Evolutionary conservation across 805 yeast genomes (phyloP).

Genomic region (Wickerhamiella azyma): DNA sequence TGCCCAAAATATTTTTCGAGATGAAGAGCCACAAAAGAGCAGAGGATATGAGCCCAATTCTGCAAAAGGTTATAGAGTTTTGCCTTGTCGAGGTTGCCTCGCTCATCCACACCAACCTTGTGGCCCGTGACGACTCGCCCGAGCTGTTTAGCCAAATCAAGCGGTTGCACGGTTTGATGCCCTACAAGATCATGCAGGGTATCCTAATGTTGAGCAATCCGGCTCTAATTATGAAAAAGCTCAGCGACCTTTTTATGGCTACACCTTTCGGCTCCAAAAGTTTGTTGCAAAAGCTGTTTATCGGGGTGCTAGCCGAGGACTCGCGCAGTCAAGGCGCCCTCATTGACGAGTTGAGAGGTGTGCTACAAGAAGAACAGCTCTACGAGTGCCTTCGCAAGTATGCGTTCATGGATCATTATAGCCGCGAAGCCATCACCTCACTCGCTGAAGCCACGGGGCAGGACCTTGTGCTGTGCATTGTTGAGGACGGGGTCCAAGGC

Average conservation of each 20-base stretch:
- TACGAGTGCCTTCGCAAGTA: conserved; percentile 16
- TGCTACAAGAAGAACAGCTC: conserved; percentile 23
- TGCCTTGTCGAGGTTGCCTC: conserved; percentile 73
- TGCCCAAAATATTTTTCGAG: conserved; percentile 50
- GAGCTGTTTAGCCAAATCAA: conserved; percentile 60
- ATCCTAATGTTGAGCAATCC: conserved; percentile 80
- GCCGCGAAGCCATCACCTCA: conserved; percentile 22
- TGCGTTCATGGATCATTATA: conserved; percentile 15
- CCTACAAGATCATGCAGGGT: conserved; percentile 63
- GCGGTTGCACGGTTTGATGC: conserved; percentile 63
- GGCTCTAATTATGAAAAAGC: conserved; percentile 59
- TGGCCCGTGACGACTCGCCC: conserved; percentile 69
- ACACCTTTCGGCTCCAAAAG: conserved; percentile 58
- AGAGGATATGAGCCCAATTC: conserved; percentile 47
- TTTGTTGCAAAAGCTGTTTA: conserved; percentile 58
- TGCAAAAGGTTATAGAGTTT: conserved; percentile 66
- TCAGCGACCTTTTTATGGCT: conserved; percentile 73
- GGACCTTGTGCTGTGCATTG: conserved; percentile 16
- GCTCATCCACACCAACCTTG: conserved; percentile 62
- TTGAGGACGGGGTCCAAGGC: conserved; percentile 6
- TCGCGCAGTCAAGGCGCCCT: conserved; percentile 47
- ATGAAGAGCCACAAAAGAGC: conserved; percentile 42
- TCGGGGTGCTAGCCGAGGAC: conserved; percentile 63
- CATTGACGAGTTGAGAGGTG: conserved; percentile 33
- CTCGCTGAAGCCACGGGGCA: conserved; percentile 16